phyloP scores from a whole-genome alignment of 805 yeast genomes.

The Candida easanensis region DNA sequence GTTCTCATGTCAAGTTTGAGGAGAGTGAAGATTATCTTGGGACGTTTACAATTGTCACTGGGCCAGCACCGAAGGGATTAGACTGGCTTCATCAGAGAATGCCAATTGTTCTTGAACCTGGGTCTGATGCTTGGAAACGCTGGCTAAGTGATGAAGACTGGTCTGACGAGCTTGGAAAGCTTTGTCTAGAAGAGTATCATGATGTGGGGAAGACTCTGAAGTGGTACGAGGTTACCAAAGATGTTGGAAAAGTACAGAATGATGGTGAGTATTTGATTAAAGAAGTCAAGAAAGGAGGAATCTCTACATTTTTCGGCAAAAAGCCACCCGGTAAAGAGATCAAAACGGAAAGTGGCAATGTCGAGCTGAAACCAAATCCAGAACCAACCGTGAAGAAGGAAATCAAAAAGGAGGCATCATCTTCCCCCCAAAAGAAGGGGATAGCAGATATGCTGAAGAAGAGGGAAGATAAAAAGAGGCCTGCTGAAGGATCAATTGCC shows the following conservation, averaged over 20 bases:
- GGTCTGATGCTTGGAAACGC: slow-evolving; percentile 48
- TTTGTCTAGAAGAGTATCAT: slow-evolving; percentile 38
- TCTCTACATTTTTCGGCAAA: slow-evolving; percentile 17
- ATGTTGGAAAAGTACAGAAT: slow-evolving; percentile 60
- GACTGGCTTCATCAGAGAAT: slow-evolving; percentile 74
- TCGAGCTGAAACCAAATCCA: background rate
- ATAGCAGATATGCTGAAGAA: too few relatives aligned
- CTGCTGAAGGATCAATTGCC: too few relatives aligned
- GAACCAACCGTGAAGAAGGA: background rate
- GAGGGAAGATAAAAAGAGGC: too few relatives aligned
- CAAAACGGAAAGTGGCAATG: background rate
- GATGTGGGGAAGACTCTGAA: slow-evolving; percentile 34
- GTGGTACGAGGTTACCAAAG: slow-evolving; percentile 53
- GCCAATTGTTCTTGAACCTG: slow-evolving; percentile 69
- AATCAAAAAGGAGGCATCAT: background rate
- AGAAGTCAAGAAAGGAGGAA: slow-evolving; percentile 22
- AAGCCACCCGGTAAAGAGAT: too few relatives aligned
- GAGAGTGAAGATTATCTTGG: slow-evolving; percentile 27
- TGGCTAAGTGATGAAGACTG: slow-evolving; percentile 57
- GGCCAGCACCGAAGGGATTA: slow-evolving; percentile 59
- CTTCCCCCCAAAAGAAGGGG: background rate
- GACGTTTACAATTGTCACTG: slow-evolving; percentile 72
- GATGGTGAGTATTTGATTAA: slow-evolving; percentile 37
- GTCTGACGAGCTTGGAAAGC: slow-evolving; percentile 35
- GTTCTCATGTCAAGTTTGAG: slow-evolving; percentile 24